These are phyloP conservation scores for Penicillium coffeae DNA, from an alignment of 495 filamentous ascomycete genomes.

Conservation along the genomic window DNA sequence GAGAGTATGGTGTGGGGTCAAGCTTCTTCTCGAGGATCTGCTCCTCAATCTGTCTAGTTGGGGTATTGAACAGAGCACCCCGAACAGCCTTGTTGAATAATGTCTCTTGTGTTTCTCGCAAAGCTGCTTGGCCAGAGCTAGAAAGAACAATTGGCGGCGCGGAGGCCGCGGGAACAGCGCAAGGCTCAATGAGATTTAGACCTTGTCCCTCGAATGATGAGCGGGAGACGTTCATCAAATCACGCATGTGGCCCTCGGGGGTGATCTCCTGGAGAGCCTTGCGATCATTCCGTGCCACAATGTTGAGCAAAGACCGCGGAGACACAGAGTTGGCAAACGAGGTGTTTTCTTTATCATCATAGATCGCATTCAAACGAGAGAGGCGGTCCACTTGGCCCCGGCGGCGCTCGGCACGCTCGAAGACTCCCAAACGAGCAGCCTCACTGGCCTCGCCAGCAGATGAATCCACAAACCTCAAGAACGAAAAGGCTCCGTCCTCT, in stretches of 20 bases:
- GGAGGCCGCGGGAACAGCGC: slow-evolving; percentile 66
- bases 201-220: slow-evolving; percentile 62
- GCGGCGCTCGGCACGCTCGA: slow-evolving; percentile 62
- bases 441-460: slow-evolving; percentile 68
- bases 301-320: slow-evolving; percentile 73
- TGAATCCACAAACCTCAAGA: slow-evolving; percentile 79
- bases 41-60: slow-evolving; percentile 63
- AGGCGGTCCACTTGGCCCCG: slow-evolving; percentile 42
- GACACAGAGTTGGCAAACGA: slow-evolving; percentile 48
- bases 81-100: slow-evolving; percentile 77
- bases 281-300: slow-evolving; percentile 65
- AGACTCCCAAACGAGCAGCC: slow-evolving; percentile 57
- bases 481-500: slow-evolving; percentile 71
- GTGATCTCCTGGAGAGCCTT: slow-evolving; percentile 67
- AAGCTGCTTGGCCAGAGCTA: slow-evolving; percentile 63
- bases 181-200: slow-evolving; percentile 73
- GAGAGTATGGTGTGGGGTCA: slow-evolving; percentile 59
- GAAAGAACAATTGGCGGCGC: slow-evolving; percentile 85
- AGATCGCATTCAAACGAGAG: slow-evolving; percentile 54
- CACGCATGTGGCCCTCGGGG: slow-evolving; percentile 63
- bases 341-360: slow-evolving; percentile 55
- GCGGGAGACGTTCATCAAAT: slow-evolving; percentile 75
- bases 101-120: slow-evolving; percentile 64
- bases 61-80: slow-evolving; percentile 62
- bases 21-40: slow-evolving; percentile 67